phyloP scores from a whole-genome alignment of 2,329 filamentous ascomycete species.

The Clonostachys rosea region DNA sequence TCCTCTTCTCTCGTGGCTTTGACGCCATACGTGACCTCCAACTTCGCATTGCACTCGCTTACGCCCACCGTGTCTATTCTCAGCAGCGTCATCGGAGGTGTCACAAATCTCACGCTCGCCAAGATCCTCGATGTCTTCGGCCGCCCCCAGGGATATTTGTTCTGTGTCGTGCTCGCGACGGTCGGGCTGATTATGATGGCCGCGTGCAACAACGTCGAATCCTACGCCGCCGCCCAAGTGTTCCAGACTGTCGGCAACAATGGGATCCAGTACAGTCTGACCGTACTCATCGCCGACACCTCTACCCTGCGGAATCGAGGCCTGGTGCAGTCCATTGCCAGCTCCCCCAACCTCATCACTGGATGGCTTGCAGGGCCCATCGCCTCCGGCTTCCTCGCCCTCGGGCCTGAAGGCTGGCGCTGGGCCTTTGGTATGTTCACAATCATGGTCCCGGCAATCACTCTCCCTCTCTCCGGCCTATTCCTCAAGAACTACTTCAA shows the following conservation, averaged over 20 bases:
- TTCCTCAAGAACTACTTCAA: slow-evolving; percentile 54
- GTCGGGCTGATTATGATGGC: slow-evolving; percentile 61
- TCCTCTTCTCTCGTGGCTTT: slow-evolving; percentile 22
- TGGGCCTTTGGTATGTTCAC: slow-evolving; percentile 66
- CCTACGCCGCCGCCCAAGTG: slow-evolving; percentile 60
- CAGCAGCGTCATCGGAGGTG: slow-evolving; percentile 47
- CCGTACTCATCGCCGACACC: slow-evolving; percentile 64
- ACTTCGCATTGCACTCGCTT: slow-evolving; percentile 45
- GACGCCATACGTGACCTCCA: slow-evolving; percentile 39
- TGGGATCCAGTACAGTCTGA: slow-evolving; percentile 33
- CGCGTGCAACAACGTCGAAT: slow-evolving; percentile 51
- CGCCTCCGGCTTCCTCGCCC: slow-evolving; percentile 36
- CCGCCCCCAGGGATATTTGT: slow-evolving; percentile 52
- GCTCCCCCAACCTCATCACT: slow-evolving; percentile 62
- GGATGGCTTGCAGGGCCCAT: slow-evolving; percentile 60
- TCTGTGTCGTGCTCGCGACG: slow-evolving; percentile 41
- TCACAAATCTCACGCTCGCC: slow-evolving; percentile 58
- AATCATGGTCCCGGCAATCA: slow-evolving; percentile 56
- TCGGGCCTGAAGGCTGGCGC: slow-evolving; percentile 51
- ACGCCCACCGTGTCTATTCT: slow-evolving; percentile 47
- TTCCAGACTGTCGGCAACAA: slow-evolving; percentile 57
- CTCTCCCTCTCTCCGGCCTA: slow-evolving; percentile 49
- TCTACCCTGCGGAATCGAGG: slow-evolving; percentile 61
- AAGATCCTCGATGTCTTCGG: slow-evolving; percentile 65
- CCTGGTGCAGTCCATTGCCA: slow-evolving; percentile 58